Evolutionary conservation across 1,284 basidiomycete species (phyloP), one percentile per base, ranked within the genome.

Genomic region (Boletellus sp.): DNA sequence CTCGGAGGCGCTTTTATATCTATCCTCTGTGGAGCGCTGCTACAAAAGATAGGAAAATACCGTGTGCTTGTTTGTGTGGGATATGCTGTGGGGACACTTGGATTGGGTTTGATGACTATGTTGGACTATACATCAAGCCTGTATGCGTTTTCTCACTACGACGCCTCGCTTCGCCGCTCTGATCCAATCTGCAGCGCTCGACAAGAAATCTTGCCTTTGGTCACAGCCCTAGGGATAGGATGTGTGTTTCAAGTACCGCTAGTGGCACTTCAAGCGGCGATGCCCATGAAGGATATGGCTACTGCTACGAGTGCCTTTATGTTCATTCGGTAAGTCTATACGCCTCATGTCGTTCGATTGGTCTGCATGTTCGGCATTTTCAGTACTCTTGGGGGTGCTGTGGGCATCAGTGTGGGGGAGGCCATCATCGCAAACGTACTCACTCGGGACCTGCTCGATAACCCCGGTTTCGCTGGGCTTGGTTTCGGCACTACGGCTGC

Each of bases 201-300:
- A 11, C 34, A 36, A 53, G 76, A 78, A 11, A 27, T 87, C 2
- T 84, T 73, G 55, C 80, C 82, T 3, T 57, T 88, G 16, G 64
- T 89, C 16, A 70, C 78, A 7, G 75, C 79, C 5, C 8, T 81
- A 2, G 85, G 85, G 0, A 60, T 82, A 20, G 85, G 85, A 2
- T 74, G 71, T 52, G 62, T 87, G 36, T 85, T 85, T 72, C 82
- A 84, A 64, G 75, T 80, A 7, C 85, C 85, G 0, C 65, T 88
- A 9, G 80, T 89, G 48, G 83, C 73, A 17, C 64, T 90, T 11
- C 87, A 90, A 68, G 85, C 87, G 1, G 83, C 87, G 0, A 90
- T 91, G 85, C 88, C 88, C 0, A 56, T 87, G 20, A 83, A 81
- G 55, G 86, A 90, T 54, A 87, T 90, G 85, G 84, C 87, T 2